A percentile compares a stretch with the other conserved stretches of the same genome.
phyloP scores from a whole-genome alignment of 106 monocot genomes.

The Dendrobium nobile region DNA sequence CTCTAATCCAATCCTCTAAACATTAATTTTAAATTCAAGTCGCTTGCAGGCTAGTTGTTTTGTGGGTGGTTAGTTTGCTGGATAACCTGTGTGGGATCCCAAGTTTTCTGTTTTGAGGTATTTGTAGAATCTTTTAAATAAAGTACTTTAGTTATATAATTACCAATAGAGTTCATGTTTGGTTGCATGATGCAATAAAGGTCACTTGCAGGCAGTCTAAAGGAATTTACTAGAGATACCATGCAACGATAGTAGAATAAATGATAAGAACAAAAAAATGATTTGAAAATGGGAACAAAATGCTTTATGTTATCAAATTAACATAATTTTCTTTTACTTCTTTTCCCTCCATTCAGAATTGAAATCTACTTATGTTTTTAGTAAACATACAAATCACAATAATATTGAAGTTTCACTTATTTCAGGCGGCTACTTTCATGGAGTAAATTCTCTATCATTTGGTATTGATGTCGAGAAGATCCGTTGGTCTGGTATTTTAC shows the following conservation, averaged over 20 bases:
- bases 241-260: not conserved
- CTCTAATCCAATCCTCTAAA: too few species aligned
- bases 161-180: not conserved
- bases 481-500: slow-evolving; percentile 79
- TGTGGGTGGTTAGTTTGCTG: too few species aligned
- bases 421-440: slow-evolving; percentile 84
- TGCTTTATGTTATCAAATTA: slow-evolving; percentile 1
- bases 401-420: not conserved
- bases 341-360: not conserved
- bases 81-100: too few species aligned
- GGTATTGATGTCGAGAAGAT: slow-evolving; percentile 68
- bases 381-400: not conserved
- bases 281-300: not conserved
- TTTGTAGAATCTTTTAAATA: not conserved
- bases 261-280: not conserved
- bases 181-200: not conserved
- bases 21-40: too few species aligned
- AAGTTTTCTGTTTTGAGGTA: too few species aligned
- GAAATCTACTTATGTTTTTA: not conserved
- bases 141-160: not conserved
- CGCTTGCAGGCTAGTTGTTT: too few species aligned
- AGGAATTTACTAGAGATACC: not conserved
- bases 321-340: not conserved
- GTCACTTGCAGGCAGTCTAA: not conserved
- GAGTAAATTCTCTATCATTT: slow-evolving; percentile 58